phyloP scores from a whole-genome alignment of 176 grass and related monocot genomes.

The Puya raimondii region DNA sequence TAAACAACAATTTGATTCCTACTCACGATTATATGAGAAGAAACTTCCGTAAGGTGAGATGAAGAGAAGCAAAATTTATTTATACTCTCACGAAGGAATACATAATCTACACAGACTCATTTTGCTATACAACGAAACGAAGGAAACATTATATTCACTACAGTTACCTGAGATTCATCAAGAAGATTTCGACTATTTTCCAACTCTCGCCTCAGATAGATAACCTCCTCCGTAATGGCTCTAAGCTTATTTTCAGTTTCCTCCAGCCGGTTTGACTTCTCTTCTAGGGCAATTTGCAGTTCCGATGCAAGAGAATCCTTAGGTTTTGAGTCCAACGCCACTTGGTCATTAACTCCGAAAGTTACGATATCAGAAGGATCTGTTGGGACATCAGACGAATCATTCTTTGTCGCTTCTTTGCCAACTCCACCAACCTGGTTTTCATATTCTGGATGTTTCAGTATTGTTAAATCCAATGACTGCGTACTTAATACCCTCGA shows the following conservation, averaged over 20 bases:
- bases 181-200: conserved; percentile 57
- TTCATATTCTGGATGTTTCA: conserved; percentile 41
- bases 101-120: background rate
- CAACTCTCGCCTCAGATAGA: conserved; percentile 60
- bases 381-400: conserved; percentile 34
- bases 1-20: too few species aligned
- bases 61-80: background rate
- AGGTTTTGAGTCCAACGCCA: conserved; percentile 36
- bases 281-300: conserved; percentile 46
- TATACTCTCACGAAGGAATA: background rate
- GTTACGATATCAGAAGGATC: conserved; percentile 38
- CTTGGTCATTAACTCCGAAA: conserved; percentile 29
- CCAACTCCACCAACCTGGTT: conserved; percentile 38
- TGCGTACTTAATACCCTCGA: conserved; percentile 60
- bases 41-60: too few species aligned
- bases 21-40: too few species aligned
- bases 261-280: conserved; percentile 61
- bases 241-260: conserved; percentile 66
- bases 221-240: conserved; percentile 41
- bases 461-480: conserved; percentile 44
- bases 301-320: conserved; percentile 42
- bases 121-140: background rate
- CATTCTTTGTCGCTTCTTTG: conserved; percentile 36
- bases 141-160: background rate
- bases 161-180: conserved; percentile 89